Evolutionary conservation across 768 basidiomycete genomes (phyloP), one percentile per base, ranked within the genome.

Genomic region (Boletus fagicola): DNA sequence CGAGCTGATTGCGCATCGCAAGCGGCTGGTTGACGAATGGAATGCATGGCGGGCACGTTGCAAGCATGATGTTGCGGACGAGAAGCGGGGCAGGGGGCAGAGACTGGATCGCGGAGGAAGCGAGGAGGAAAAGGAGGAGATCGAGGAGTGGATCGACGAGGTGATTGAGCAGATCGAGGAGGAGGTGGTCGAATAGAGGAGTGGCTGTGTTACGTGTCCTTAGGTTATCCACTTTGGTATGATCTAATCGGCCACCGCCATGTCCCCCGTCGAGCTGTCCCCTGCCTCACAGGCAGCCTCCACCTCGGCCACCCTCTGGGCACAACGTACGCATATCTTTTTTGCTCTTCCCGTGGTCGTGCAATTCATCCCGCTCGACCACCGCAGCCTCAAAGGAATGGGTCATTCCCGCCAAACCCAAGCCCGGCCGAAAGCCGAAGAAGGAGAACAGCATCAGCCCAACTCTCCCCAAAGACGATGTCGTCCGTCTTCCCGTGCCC

Each of bases 11-110:
- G 92, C 93, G 18, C 86, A 86, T 61, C 83, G 97, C 58, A 91
- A 92, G 72, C 83, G 97, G 47, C 81, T 98, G 52, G 89, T 98
- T 64, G 92, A 97, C 68, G 97, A 99, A 76, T 99, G 97, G 97
- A 97, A 99, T 74, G 92, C 96, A 43, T 98, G 97, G 97, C 84
- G 96, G 51, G 65, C 78, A 24, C 80, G 84, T 61, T 86, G 87
- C 63, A 85, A 81, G 70, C 82, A 81, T 61, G 85, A 90, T 63
- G 54, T 87, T 54, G 80, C 78, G 36, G 86, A 85, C 51, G 83
- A 83, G 59, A 77, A 75, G 53, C 72, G 75, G 15, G 73, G 75
- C 53, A 77, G 70, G 63, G 72, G 71, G 28, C 70, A 72, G 61
- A 74, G 69, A 48, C 49, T 22, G 8, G 68, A 72, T 20, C 64